Evolutionary conservation across 2,329 filamentous ascomycete genomes (phyloP).

Genomic region (Coleophoma cylindrospora): DNA sequence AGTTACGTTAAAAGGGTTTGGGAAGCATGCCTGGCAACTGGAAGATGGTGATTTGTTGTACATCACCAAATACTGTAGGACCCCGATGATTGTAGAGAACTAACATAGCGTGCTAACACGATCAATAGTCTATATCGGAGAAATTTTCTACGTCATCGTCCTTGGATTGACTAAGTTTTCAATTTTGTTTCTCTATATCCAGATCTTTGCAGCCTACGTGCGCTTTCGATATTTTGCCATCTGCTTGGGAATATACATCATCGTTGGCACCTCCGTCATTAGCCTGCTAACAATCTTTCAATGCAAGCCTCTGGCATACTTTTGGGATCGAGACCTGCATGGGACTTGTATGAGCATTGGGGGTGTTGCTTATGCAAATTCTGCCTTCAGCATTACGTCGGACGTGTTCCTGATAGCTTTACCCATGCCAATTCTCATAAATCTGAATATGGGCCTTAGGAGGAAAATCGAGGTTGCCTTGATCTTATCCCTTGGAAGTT

Average conservation of each 20-base stretch:
- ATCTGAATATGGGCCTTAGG: slow-evolving; percentile 56
- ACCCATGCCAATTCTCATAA: slow-evolving; percentile 58
- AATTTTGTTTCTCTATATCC: slow-evolving; percentile 8
- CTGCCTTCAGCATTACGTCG: slow-evolving; percentile 63
- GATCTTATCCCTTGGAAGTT: slow-evolving; percentile 62
- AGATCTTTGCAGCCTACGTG: slow-evolving; percentile 1
- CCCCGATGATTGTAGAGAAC: background rate
- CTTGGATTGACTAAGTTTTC: slow-evolving; percentile 9
- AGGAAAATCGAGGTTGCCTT: slow-evolving; percentile 62
- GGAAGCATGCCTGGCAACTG: slow-evolving; percentile 5
- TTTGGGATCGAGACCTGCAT: slow-evolving; percentile 11
- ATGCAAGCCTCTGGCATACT: slow-evolving; percentile 8
- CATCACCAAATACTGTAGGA: slow-evolving; percentile 4
- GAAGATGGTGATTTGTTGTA: slow-evolving; percentile 4
- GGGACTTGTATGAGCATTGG: slow-evolving; percentile 54
- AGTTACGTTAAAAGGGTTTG: slow-evolving; percentile 7
- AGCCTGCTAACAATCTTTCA: slow-evolving; percentile 8
- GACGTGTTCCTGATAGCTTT: slow-evolving; percentile 60
- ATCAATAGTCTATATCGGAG: slow-evolving; percentile 8
- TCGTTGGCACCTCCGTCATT: slow-evolving; percentile 4
- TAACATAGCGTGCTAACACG: background rate
- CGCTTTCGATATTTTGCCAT: slow-evolving; percentile 1
- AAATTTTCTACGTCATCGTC: slow-evolving; percentile 8
- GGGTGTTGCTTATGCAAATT: slow-evolving; percentile 60
- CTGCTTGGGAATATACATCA: slow-evolving; percentile 1